Percentiles rank a stretch among this genome's conserved stretches.
Conservation (phyloP, 75 land plant species). For the Gnetum montanum region DNA sequence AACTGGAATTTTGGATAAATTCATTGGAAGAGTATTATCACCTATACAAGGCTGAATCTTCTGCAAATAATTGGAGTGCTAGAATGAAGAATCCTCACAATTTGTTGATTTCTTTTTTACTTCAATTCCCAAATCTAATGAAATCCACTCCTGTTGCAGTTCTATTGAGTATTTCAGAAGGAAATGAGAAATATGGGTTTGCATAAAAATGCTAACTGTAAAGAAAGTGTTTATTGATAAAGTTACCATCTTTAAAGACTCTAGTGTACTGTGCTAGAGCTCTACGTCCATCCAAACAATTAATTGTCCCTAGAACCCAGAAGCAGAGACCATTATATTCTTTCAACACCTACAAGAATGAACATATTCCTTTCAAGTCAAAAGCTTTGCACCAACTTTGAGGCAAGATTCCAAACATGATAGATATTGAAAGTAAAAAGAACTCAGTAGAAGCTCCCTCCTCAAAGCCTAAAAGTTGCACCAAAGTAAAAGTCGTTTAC, state of each 20-base stretch:
- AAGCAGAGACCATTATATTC: not conserved
- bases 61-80: conserved; percentile 1
- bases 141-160: conserved; percentile 9
- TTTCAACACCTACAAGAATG: conserved; percentile 16
- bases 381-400: no score
- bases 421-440: no score
- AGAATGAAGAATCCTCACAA: not conserved
- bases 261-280: conserved; percentile 8
- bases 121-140: not conserved
- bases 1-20: not conserved
- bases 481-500: not conserved
- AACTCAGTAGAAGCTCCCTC: conserved; percentile 7
- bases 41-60: conserved; percentile 11
- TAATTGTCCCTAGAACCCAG: conserved; percentile 14
- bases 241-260: conserved; percentile 5
- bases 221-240: no score
- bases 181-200: not conserved
- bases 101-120: not conserved
- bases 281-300: conserved; percentile 4
- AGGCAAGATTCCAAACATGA: no score
- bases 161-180: no score
- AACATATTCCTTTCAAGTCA: no score
- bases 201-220: no score
- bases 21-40: conserved; percentile 9
- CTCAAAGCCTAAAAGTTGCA: conserved; percentile 1